These are phyloP conservation scores for Metschnikowia dekortorum DNA, from an alignment of 805 yeast species.

Conservation along the genomic window DNA sequence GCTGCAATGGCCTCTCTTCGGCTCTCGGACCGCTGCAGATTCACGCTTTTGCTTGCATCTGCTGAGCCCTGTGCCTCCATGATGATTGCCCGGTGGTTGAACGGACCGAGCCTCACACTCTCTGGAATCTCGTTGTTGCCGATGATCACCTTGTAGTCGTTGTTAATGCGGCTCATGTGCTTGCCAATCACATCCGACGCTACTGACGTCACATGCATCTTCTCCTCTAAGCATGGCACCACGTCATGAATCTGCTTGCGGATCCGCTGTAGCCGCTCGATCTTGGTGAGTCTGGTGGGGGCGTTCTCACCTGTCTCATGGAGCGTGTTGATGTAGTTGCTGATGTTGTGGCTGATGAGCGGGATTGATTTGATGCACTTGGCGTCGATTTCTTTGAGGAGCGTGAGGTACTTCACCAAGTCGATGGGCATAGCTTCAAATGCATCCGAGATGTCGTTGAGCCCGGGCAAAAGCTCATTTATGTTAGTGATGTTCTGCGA, in stretches of 20 bases:
- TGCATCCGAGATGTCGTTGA: constrained; percentile 88
- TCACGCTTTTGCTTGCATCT: constrained; percentile 52
- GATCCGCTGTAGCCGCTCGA: constrained; percentile 34
- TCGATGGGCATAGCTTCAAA: constrained; percentile 87
- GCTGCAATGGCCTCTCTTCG: constrained; percentile 94
- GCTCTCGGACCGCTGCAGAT: constrained; percentile 74
- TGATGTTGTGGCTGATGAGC: constrained; percentile 51
- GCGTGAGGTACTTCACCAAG: constrained; percentile 76
- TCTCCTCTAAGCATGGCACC: constrained; percentile 91
- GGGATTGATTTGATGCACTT: constrained; percentile 80
- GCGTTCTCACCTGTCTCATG: constrained; percentile 13
- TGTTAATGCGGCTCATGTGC: constrained; percentile 69
- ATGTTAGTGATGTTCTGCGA: constrained; percentile 30
- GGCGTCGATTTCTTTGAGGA: constrained; percentile 90
- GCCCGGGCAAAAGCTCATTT: constrained; percentile 60
- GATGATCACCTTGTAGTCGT: constrained; percentile 72
- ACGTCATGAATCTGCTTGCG: constrained; percentile 55
- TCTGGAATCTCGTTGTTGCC: constrained; percentile 79
- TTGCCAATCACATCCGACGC: constrained; percentile 75
- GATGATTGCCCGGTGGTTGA: constrained; percentile 88
- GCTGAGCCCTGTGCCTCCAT: constrained; percentile 49
- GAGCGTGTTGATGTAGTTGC: constrained; percentile 36
- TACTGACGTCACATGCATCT: constrained; percentile 93
- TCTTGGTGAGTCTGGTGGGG: constrained; percentile 16
- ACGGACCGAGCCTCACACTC: constrained; percentile 67